A percentile compares a stretch with the other conserved stretches of the same genome.
Conservation (phyloP, 306 rosid genomes). For the Begonia fuchsioides region DNA sequence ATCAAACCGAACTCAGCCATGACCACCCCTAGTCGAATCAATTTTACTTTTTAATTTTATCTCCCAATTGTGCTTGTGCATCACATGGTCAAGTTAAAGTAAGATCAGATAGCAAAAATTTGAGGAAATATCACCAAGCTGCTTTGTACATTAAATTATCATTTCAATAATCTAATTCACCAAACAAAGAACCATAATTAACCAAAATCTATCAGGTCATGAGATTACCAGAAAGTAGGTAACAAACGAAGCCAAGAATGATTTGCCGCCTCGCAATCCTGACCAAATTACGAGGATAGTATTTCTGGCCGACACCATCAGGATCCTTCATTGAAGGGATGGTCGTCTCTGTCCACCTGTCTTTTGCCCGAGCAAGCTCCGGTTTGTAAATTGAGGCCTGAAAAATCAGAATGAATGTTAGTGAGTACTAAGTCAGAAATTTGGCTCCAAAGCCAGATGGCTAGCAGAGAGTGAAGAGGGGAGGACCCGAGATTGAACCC, state of each 20-base stretch:
- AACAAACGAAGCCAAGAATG: slow-evolving; percentile 84
- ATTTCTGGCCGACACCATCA: slow-evolving; percentile 31
- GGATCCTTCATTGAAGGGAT: slow-evolving; percentile 13
- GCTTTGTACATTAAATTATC: too few species aligned
- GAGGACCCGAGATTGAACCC: slow-evolving; percentile 41
- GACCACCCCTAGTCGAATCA: too few species aligned
- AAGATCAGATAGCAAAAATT: too few species aligned
- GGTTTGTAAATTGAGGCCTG: slow-evolving; percentile 46
- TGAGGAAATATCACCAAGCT: too few species aligned
- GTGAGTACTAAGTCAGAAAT: slow-evolving; percentile 14
- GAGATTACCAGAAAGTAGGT: too few species aligned
- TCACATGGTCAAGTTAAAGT: too few species aligned
- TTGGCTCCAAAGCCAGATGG: slow-evolving; percentile 75
- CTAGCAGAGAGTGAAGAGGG: slow-evolving; percentile 65
- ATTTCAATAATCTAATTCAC: too few species aligned
- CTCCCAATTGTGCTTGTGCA: too few species aligned
- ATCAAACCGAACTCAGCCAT: too few species aligned
- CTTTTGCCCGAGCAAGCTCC: slow-evolving; percentile 43
- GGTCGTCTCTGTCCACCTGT: slow-evolving; percentile 54
- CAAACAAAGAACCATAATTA: background rate
- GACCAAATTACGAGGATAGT: slow-evolving; percentile 33
- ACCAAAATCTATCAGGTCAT: background rate
- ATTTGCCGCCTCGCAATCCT: slow-evolving; percentile 64
- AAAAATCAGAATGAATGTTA: slow-evolving; percentile 58
- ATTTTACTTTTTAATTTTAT: too few species aligned